Evolutionary conservation across 306 rosid species (phyloP), one percentile per base, ranked within the genome.

Genomic region (Acacia confusa): DNA sequence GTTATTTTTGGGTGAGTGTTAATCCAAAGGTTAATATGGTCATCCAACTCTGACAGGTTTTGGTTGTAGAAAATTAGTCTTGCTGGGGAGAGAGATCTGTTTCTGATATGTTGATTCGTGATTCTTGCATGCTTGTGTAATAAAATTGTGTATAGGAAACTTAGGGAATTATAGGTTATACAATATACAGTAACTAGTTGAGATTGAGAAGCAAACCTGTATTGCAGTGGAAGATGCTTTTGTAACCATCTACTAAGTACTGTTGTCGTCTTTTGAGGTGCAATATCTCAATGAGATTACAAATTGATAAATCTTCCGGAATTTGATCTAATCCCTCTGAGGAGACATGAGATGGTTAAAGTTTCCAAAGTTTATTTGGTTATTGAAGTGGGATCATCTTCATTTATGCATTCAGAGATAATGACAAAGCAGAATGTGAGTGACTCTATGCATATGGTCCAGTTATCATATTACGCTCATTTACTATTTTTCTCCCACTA

Each of bases 51-150:
- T 76, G 82, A 83, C 82, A 64, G 64, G 74, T 77, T 84, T 79
- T 74, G 63, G 79, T 68, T 8, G 60, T 61, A 67, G 76, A 24
- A 60, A 36, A 67, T 81, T 72, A 55, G 57, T 66, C 45, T 36
- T 65, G 44, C 55, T 57, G 69, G 81, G 76, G 34, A 66, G 66
- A 69, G 65, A 77, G 66, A 30, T 80, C 67, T 82, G 84, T 75
- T 88, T 81, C 82, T 68, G 78, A 73, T 85, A 86, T 77, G 75
- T 80, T 79, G 81, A 84, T 90, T 88, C 86, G 69, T 84, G 87
- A 89, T 90, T 91, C 87, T 89, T 91, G 88, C 78, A 76, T 88
- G 89, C 86, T 83, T 84, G 87, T 84, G 85, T 85, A 86, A 91
- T 92, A 92, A 90, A 65, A 6, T 28, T 85, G 83, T 91, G 92